Evolutionary conservation across 108 stramenopile species (phyloP), one percentile per base, ranked within the genome.

Genomic region (Schizochytrium sp.): DNA sequence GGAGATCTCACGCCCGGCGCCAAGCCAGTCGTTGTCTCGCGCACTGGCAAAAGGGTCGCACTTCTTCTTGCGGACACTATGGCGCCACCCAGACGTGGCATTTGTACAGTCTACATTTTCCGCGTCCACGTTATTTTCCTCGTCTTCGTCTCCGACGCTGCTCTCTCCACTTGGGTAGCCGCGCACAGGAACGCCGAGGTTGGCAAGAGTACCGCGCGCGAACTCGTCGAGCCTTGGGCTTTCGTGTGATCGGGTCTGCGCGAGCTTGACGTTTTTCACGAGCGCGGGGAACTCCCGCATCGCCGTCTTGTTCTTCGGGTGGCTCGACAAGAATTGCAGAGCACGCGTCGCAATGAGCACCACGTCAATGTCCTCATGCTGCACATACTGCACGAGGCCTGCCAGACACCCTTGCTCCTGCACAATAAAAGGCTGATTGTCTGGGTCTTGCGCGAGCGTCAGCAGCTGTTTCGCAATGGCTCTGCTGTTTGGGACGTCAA

Each of bases 381-480:
- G 76, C 45, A 45, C 48, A 23, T 83, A 83, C 28, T 83, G 76
- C 10, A 83, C 76, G 23, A 83, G 76, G 25, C 76, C 76, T 16
- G 76, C 76, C 45, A 83, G 51, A 34, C 76, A 83, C 6, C 76
- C 76, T 45, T 83, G 45, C 23, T 83, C 76, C 23, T 83, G 76
- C 76, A 83, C 76, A 53, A 83, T 83, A 28, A 83, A 83, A 45
- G 76, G 76, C 51, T 83, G 76, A 23, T 83, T 83, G 45, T 83
- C 76, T 28, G 76, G 76, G 51, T 83, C 76, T 45, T 83, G 45
- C 45, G 76, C 12, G 10, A 83, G 76, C 18, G 76, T 83, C 76
- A 83, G 76, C 76, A 83, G 51, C 76, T 83, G 76, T 45, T 83
- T 83, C 23, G 76, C 76, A 83, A 83, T 83, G 10, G 76, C 76